Percentiles rank a stretch among this genome's conserved stretches.
These are phyloP conservation scores for Heliamphora exappendiculata DNA, from an alignment of 148 eudicot genomes.

Conservation along the genomic window DNA sequence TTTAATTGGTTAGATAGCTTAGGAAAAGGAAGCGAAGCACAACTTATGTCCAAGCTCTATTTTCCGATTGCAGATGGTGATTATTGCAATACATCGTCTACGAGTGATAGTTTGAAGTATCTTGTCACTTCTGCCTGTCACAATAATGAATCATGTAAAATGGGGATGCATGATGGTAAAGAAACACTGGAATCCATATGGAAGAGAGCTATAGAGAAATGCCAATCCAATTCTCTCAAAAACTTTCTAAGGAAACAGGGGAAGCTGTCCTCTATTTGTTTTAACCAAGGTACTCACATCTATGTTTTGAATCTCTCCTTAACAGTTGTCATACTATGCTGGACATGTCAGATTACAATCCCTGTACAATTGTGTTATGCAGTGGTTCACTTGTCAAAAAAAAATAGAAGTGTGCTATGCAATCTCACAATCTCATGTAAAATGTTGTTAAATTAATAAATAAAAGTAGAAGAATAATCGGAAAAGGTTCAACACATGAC, in stretches of 20 bases:
- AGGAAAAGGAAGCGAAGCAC: background rate
- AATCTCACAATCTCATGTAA: background rate
- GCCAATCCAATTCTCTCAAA: constrained; percentile 60
- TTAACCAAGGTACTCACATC: constrained; percentile 51
- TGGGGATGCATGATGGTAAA: constrained; percentile 31
- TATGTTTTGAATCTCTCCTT: background rate
- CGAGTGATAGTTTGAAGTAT: constrained; percentile 67
- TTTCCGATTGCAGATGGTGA: constrained; percentile 59
- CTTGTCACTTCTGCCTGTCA: constrained; percentile 40
- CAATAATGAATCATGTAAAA: constrained; percentile 32
- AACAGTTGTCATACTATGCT: background rate
- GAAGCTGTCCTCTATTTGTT: constrained; percentile 59
- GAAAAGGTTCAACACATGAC: background rate
- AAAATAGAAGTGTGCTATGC: too few relatives aligned
- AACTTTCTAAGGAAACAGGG: constrained; percentile 68
- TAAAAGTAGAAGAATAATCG: background rate
- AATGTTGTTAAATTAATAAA: background rate
- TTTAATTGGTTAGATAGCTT: constrained; percentile 2
- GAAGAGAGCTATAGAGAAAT: constrained; percentile 58
- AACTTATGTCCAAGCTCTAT: background rate
- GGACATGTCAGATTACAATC: background rate
- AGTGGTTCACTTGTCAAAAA: background rate
- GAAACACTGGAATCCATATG: constrained; percentile 61
- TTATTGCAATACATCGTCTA: constrained; percentile 66
- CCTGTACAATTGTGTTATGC: background rate